Percentiles rank a stretch among this genome's conserved stretches.
These are phyloP conservation scores for Lolium multiflorum DNA, from an alignment of 176 grass and related monocot genomes.

Conservation along the genomic window DNA sequence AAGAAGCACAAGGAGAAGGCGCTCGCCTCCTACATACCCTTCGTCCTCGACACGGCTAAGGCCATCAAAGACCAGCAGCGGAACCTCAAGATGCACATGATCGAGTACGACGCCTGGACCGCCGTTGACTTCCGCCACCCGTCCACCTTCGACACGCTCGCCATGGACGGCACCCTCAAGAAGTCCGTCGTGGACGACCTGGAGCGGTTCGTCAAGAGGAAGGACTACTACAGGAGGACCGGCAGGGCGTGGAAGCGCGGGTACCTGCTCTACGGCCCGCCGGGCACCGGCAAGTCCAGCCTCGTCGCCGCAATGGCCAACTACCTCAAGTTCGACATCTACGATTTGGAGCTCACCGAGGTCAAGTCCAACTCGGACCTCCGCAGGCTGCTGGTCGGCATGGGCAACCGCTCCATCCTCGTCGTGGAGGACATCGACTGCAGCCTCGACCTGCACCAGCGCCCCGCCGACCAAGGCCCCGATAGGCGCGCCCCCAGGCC, in stretches of 20 bases:
- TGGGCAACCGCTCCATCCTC: conserved; percentile 66
- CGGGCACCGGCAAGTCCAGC: conserved; percentile 93
- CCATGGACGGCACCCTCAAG: conserved; percentile 70
- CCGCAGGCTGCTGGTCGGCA: conserved; percentile 66
- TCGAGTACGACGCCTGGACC: conserved; percentile 55
- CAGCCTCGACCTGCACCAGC: conserved; percentile 56
- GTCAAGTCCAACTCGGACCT: conserved; percentile 63
- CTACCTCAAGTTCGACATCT: conserved; percentile 76
- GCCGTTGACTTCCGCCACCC: conserved; percentile 80
- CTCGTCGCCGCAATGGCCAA: conserved; percentile 91
- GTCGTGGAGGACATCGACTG: conserved; percentile 91
- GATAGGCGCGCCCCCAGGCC: not conserved
- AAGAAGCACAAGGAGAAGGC: conserved; percentile 70
- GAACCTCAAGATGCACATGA: conserved; percentile 60
- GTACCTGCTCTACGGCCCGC: conserved; percentile 82
- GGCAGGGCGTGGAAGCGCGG: conserved; percentile 93
- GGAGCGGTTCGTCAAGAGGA: conserved; percentile 63
- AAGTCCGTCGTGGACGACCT: conserved; percentile 70
- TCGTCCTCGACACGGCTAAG: conserved; percentile 60
- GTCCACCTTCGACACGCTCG: conserved; percentile 75
- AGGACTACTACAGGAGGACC: conserved; percentile 79
- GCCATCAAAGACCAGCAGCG: conserved; percentile 55
- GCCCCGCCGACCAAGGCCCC: not conserved
- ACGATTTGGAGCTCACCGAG: conserved; percentile 77
- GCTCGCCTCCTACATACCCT: conserved; percentile 68